Evolutionary conservation across 345 rosid species (phyloP).

Genomic region (Salix exigua): DNA sequence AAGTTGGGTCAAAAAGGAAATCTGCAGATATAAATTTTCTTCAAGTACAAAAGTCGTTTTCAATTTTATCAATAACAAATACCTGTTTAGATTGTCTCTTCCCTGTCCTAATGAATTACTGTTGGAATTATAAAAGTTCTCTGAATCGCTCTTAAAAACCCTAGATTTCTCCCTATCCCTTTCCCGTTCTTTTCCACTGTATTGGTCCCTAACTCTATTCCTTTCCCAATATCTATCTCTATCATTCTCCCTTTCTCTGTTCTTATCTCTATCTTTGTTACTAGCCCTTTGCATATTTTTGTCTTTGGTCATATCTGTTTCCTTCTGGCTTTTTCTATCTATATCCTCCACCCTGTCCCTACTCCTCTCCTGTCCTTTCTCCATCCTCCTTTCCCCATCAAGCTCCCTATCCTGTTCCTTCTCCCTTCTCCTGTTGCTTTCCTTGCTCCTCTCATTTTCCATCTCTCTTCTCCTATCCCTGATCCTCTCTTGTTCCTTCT

Average conservation of each 20-base stretch:
- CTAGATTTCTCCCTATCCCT: constrained; percentile 45
- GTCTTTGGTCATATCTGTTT: constrained; percentile 2
- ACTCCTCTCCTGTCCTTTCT: constrained; percentile 10
- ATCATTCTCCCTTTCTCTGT: constrained; percentile 9
- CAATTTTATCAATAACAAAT: background rate
- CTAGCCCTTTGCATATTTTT: constrained; percentile 1
- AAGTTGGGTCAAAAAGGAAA: background rate
- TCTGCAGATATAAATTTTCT: background rate
- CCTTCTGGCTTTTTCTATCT: constrained; percentile 6
- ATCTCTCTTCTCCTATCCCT: constrained; percentile 39
- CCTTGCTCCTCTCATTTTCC: constrained; percentile 46
- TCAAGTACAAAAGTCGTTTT: background rate
- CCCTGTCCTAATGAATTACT: constrained; percentile 31
- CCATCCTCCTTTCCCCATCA: constrained; percentile 35
- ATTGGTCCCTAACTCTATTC: constrained; percentile 1
- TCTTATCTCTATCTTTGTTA: constrained; percentile 8
- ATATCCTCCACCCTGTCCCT: background rate
- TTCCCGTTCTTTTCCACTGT: constrained; percentile 8
- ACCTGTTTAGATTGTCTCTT: constrained; percentile 45
- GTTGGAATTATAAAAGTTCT: constrained; percentile 30
- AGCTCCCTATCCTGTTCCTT: constrained; percentile 32
- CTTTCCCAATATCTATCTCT: background rate
- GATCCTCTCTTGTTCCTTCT: constrained; percentile 20
- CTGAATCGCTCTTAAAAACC: constrained; percentile 35
- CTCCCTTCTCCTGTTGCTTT: constrained; percentile 39